Conservation (phyloP, 2,329 filamentous ascomycete genomes). For the Fusarium sp. region DNA sequence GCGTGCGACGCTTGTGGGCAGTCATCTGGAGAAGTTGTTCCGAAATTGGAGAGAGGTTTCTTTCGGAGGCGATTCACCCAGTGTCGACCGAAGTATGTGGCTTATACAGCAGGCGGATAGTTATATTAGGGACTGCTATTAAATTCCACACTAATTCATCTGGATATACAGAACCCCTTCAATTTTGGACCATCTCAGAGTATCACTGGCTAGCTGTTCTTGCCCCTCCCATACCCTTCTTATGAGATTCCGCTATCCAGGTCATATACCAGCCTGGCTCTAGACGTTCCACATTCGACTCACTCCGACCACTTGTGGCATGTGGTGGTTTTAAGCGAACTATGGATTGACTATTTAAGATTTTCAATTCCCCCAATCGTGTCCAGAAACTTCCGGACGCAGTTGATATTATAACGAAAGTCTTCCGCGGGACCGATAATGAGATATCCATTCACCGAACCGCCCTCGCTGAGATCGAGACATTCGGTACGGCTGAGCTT, state of each 20-base stretch:
- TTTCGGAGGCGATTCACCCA: conserved; percentile 56
- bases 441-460: not conserved
- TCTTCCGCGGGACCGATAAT: not conserved
- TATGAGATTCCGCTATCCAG: not conserved
- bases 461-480: not conserved
- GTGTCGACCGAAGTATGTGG: conserved; percentile 59
- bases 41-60: conserved; percentile 56
- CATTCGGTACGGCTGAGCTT: not conserved
- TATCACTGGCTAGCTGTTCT: rapidly evolving
- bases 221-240: not conserved
- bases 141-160: not conserved
- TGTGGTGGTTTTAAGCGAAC: too few relatives aligned
- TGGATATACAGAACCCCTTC: not conserved
- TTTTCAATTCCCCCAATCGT: not conserved
- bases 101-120: conserved; percentile 59
- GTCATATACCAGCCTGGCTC: rapidly evolving
- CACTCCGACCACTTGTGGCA: too few relatives aligned
- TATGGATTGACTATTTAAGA: not conserved
- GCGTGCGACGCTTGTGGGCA: conserved; percentile 54
- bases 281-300: not conserved
- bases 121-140: conserved; percentile 53
- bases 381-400: not conserved
- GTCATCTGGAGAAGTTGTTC: conserved; percentile 56
- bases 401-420: not conserved
- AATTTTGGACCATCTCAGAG: rapidly evolving